Conservation (phyloP, 441 rosid species). For the Croton laevigatus region DNA sequence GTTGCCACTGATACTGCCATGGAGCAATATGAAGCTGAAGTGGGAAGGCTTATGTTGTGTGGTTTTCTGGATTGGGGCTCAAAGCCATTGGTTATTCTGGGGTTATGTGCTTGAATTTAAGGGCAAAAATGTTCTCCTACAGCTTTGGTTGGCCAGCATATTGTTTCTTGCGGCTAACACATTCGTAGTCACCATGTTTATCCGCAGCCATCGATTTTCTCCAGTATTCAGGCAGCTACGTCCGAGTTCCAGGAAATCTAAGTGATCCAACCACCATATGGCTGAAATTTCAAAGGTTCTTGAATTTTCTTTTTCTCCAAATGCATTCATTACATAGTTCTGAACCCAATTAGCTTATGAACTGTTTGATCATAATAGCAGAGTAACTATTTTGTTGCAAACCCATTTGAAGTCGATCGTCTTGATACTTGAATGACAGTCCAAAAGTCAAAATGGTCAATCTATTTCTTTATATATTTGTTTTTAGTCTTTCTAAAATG, state of each 20-base stretch:
- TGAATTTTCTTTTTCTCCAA: not conserved
- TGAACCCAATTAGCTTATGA: not conserved
- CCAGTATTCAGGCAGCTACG: slow-evolving; percentile 41
- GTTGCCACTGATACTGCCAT: slow-evolving; percentile 75
- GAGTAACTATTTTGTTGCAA: not conserved
- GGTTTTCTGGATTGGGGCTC: slow-evolving; percentile 84
- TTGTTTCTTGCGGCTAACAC: slow-evolving; percentile 70
- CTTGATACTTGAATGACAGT: not conserved
- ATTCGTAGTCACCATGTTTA: slow-evolving; percentile 49
- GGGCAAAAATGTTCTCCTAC: slow-evolving; percentile 73
- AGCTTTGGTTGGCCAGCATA: slow-evolving; percentile 80
- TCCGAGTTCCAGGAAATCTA: slow-evolving; percentile 32
- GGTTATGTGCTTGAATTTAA: slow-evolving; percentile 87
- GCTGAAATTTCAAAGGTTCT: not conserved
- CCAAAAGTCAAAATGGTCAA: no score
- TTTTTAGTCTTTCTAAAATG: no score
- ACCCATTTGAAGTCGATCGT: not conserved
- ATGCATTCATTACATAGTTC: not conserved
- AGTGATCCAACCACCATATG: slow-evolving; percentile 23
- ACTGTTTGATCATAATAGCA: no score
- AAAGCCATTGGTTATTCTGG: slow-evolving; percentile 91
- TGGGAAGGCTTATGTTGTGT: slow-evolving; percentile 69
- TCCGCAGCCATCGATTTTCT: slow-evolving; percentile 48
- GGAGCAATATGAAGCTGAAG: slow-evolving; percentile 78
- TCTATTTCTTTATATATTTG: no score